A percentile compares a stretch with the other conserved stretches of the same genome.
Conservation (phyloP, 108 stramenopile species). For the Conticribra weissflogii region DNA sequence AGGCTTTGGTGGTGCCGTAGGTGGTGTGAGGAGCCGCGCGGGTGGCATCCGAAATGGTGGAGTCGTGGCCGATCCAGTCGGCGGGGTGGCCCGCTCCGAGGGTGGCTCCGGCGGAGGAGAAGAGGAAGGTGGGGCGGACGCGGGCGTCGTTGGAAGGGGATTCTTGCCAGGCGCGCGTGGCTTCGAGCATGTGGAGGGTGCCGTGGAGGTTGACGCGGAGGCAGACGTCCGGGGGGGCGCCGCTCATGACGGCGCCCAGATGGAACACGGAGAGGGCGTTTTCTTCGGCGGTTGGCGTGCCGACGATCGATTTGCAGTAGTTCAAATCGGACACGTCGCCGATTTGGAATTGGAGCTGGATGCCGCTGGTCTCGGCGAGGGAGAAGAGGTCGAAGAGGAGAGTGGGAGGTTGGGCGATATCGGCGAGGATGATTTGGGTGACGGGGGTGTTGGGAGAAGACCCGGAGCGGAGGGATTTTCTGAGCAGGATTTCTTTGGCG, state of each 20-base stretch:
- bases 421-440: conserved; percentile 43
- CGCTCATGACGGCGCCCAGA: conserved; percentile 64
- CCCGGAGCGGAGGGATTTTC: conserved; percentile 27
- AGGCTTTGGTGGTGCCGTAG: conserved; percentile 68
- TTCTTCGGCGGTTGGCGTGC: conserved; percentile 6
- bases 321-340: conserved; percentile 50
- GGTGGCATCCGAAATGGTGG: conserved; percentile 56
- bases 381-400: conserved; percentile 28
- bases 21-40: conserved; percentile 66
- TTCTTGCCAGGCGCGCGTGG: conserved; percentile 44
- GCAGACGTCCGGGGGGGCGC: conserved; percentile 59
- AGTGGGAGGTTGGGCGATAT: conserved; percentile 39
- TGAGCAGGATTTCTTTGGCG: conserved; percentile 44
- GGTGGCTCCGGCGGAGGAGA: conserved; percentile 58
- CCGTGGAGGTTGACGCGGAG: conserved; percentile 56
- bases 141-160: not conserved
- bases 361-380: conserved; percentile 9
- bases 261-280: conserved; percentile 56
- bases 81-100: conserved; percentile 51
- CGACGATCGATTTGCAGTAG: conserved; percentile 50
- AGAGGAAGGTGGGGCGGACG: conserved; percentile 51
- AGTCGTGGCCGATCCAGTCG: conserved; percentile 52
- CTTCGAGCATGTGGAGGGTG: conserved; percentile 60
- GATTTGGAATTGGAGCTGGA: conserved; percentile 6
- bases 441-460: conserved; percentile 20